Evolutionary conservation across 2,329 filamentous ascomycete species (phyloP), one percentile per base, ranked within the genome.

Genomic region (Verticillium tricorpus): DNA sequence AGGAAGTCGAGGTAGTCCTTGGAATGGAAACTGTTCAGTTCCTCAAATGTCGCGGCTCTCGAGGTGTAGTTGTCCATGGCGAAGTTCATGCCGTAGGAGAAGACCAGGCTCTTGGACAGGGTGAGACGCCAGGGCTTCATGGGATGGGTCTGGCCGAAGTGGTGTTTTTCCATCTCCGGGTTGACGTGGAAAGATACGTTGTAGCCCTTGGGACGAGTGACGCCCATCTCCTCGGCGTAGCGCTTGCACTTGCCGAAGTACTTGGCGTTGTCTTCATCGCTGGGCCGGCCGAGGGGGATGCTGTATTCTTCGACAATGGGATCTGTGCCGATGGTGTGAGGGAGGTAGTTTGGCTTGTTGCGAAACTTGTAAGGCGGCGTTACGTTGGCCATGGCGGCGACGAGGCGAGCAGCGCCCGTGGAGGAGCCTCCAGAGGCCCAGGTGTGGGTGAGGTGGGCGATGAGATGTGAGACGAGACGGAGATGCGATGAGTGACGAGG

Each of bases 81-180:
- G 70, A 94, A 91, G 69, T 96, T 93, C 85, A 99, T 92, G 67
- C 95, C 95, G 74, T 98, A 98, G 1, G 92, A 90, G 72, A 96
- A 89, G 66, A 99, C 92, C 56, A 99, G 85, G 70, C 95, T 92
- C 75, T 99, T 98, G 61, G 95, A 96, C 61, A 99, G 84, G 17
- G 93, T 97, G 66, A 99, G 80, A 39, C 95, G 91, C 94, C 95
- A 98, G 63, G 95, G 95, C 76, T 99, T 99, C 95, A 99, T 99
- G 22, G 95, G 95, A 80, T 99, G 95, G 11, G 92, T 93, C 77
- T 92, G 90, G 67, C 95, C 95, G 74, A 99, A 99, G 76, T 99
- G 95, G 76, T 98, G 94, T 72, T 91, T 90, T 78, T 99, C 95
- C 73, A 98, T 96, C 63, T 92, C 88, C 1, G 93, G 91, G 71